phyloP scores from a whole-genome alignment of 75 land plant species.

The Cryptomeria japonica region DNA sequence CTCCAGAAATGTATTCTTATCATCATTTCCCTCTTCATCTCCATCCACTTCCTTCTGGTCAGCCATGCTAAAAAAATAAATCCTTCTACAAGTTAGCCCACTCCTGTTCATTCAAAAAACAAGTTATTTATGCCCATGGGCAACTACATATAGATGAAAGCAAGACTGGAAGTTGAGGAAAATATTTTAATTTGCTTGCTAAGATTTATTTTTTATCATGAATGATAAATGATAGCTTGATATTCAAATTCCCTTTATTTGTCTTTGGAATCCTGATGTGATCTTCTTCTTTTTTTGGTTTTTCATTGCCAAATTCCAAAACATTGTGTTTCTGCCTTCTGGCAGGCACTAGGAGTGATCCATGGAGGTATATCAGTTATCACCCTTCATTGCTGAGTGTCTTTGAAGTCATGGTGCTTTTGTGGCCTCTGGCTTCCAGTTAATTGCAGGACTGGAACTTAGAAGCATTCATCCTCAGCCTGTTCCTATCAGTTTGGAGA shows the following conservation, averaged over 20 bases:
- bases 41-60: too few species aligned
- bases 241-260: neutral
- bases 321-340: neutral
- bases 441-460: slow-evolving; percentile 44
- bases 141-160: neutral
- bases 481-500: slow-evolving; percentile 28
- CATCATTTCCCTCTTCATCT: too few species aligned
- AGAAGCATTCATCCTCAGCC: slow-evolving; percentile 30
- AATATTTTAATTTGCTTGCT: neutral
- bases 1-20: too few species aligned
- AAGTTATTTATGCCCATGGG: neutral
- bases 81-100: too few species aligned
- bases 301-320: neutral
- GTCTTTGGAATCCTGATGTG: neutral
- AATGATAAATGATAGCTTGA: neutral
- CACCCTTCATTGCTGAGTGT: slow-evolving; percentile 39
- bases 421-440: slow-evolving; percentile 22
- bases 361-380: slow-evolving; percentile 50
- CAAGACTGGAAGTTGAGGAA: neutral
- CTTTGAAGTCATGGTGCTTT: slow-evolving; percentile 40
- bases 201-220: neutral
- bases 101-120: too few species aligned
- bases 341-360: slow-evolving; percentile 38
- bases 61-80: too few species aligned
- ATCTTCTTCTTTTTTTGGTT: neutral